Evolutionary conservation across 129 eudicot genomes (phyloP).

Genomic region (Pittosporum tobira): DNA sequence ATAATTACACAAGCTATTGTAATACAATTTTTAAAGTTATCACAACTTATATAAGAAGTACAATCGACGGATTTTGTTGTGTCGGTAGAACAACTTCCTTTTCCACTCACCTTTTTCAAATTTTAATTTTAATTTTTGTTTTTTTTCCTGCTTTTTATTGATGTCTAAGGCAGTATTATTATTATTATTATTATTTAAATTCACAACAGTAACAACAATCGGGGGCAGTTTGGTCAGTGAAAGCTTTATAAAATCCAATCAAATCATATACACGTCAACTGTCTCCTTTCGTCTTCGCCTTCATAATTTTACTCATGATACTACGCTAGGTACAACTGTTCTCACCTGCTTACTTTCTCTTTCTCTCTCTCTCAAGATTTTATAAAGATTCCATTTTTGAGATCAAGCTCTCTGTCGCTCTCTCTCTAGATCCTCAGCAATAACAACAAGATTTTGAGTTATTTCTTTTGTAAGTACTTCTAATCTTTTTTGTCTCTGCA

Average conservation of each 20-base stretch:
- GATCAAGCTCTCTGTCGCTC: background rate
- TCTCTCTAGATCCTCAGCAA: background rate
- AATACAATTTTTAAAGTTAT: too few species aligned
- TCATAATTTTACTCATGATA: background rate
- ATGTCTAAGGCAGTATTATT: too few species aligned
- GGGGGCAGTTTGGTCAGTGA: background rate
- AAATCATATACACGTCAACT: background rate
- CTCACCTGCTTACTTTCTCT: background rate
- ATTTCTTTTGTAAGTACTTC: conserved; percentile 8
- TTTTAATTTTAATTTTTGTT: too few species aligned
- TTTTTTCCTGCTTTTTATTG: too few species aligned
- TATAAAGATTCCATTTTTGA: background rate
- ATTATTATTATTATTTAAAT: too few species aligned
- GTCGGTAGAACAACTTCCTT: too few species aligned
- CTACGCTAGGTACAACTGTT: background rate
- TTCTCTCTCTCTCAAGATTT: background rate
- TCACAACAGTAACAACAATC: too few species aligned
- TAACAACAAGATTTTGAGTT: conserved; percentile 13
- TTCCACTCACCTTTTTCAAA: too few species aligned
- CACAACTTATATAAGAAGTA: too few species aligned
- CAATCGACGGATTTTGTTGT: too few species aligned
- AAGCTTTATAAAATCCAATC: background rate
- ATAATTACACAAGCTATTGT: too few species aligned
- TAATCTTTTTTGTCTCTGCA: conserved; percentile 4
- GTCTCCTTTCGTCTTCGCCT: background rate